phyloP scores from a whole-genome alignment of 345 rosid species.

The Eucalyptus albens region DNA sequence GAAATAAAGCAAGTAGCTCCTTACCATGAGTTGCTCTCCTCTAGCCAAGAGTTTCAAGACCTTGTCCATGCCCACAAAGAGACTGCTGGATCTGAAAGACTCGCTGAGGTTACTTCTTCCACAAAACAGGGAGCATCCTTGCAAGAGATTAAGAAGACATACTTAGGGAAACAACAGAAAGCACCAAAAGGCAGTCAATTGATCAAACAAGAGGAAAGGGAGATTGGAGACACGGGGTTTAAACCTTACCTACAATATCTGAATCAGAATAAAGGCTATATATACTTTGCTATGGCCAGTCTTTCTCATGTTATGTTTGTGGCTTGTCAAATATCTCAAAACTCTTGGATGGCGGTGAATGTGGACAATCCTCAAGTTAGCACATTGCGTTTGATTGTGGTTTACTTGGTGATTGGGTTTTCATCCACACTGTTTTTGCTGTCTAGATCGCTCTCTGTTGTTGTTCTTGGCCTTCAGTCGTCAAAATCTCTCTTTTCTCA shows the following conservation, averaged over 20 bases:
- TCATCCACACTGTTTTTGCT: conserved; percentile 32
- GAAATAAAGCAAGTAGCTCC: conserved; percentile 62
- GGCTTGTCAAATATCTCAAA: conserved; percentile 47
- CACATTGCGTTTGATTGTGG: conserved; percentile 33
- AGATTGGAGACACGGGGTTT: conserved; percentile 68
- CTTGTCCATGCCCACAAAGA: conserved; percentile 92
- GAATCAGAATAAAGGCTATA: conserved; percentile 61
- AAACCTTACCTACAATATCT: conserved; percentile 69
- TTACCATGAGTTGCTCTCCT: conserved; percentile 50
- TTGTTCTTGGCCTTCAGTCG: conserved; percentile 43
- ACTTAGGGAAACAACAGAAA: conserved; percentile 21
- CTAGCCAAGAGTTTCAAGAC: conserved; percentile 64
- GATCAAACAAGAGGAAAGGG: conserved; percentile 78
- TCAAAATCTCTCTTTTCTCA: conserved; percentile 59
- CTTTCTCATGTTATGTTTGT: conserved; percentile 34
- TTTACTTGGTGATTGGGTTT: conserved; percentile 52
- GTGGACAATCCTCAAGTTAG: conserved; percentile 54
- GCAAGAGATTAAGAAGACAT: conserved; percentile 47
- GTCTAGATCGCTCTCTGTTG: conserved; percentile 35
- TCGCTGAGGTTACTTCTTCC: conserved; percentile 20
- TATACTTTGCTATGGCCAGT: conserved; percentile 42
- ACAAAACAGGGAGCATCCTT: conserved; percentile 9
- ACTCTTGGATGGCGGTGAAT: conserved; percentile 75
- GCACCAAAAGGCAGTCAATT: conserved; percentile 49
- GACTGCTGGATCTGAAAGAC: conserved; percentile 80